These are phyloP conservation scores for Thozetella sp. DNA, from an alignment of 495 filamentous ascomycete species.

Conservation along the genomic window DNA sequence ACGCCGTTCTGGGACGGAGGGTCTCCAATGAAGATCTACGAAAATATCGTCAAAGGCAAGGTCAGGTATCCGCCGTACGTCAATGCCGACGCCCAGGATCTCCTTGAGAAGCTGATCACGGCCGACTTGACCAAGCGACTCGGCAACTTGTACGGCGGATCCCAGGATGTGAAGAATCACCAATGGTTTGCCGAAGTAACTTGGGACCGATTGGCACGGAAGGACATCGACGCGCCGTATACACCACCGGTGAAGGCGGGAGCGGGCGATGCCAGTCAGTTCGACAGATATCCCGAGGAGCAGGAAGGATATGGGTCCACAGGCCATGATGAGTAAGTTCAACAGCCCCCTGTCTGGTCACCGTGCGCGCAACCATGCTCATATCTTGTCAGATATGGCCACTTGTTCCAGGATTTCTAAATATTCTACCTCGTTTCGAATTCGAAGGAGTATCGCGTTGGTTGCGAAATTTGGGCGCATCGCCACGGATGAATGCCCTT, in stretches of 20 bases:
- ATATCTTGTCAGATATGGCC: conserved; percentile 55
- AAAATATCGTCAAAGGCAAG: conserved; percentile 92
- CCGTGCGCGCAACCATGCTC: not conserved
- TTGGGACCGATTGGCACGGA: conserved; percentile 89
- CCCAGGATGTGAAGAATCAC: conserved; percentile 91
- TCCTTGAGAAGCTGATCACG: conserved; percentile 91
- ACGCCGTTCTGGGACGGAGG: conserved; percentile 98
- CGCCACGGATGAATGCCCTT: not conserved
- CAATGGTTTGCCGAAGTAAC: conserved; percentile 97
- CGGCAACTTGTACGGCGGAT: conserved; percentile 91
- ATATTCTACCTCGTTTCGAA: not conserved
- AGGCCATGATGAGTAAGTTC: conserved; percentile 81
- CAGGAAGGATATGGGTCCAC: conserved; percentile 82
- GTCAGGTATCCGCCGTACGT: conserved; percentile 97
- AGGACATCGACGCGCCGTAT: conserved; percentile 98
- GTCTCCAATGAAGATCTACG: conserved; percentile 98
- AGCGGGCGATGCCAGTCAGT: conserved; percentile 93
- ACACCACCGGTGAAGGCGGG: conserved; percentile 95
- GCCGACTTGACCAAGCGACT: conserved; percentile 92
- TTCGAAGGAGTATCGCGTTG: not conserved
- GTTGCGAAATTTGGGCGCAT: not conserved
- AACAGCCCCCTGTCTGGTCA: not conserved
- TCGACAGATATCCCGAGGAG: conserved; percentile 97
- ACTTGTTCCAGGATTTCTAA: conserved; percentile 67
- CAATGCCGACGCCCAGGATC: conserved; percentile 88